Conservation (phyloP, 768 basidiomycete genomes). For the Galerina marginata region DNA sequence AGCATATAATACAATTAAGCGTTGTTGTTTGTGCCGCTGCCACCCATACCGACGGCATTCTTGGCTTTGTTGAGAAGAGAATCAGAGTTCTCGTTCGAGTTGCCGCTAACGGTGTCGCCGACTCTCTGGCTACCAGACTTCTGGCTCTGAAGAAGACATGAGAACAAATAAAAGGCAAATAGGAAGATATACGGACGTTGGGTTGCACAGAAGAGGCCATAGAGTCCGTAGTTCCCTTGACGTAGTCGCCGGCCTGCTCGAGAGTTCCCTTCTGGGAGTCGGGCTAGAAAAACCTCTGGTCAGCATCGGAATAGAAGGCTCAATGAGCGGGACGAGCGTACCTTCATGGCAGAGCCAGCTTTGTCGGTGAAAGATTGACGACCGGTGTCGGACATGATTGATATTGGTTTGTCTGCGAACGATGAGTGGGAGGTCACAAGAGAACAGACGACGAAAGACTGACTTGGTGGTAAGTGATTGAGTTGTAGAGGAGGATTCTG, state of each 20-base stretch:
- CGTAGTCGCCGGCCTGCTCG: conserved; percentile 54
- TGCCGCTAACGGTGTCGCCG: conserved; percentile 53
- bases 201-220: conserved; percentile 54
- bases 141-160: conserved; percentile 41
- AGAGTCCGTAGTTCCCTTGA: conserved; percentile 55
- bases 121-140: conserved; percentile 57
- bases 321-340: conserved; percentile 18
- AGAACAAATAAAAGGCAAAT: not conserved
- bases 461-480: conserved; percentile 16
- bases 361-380: conserved; percentile 69
- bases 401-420: not conserved
- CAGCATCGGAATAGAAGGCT: not conserved
- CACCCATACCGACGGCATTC: conserved; percentile 51
- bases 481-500: conserved; percentile 3
- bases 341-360: conserved; percentile 55
- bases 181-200: conserved; percentile 37
- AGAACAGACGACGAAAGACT: not conserved
- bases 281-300: conserved; percentile 40
- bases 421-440: not conserved
- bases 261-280: conserved; percentile 62
- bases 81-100: conserved; percentile 53
- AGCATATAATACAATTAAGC: conserved; percentile 5
- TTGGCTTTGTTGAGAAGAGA: conserved; percentile 57
- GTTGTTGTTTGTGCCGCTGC: conserved; percentile 31
- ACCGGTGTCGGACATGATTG: conserved; percentile 57